Evolutionary conservation across 768 basidiomycete species (phyloP), one percentile per base, ranked within the genome.

Genomic region (Psilocybe subaeruginosa): DNA sequence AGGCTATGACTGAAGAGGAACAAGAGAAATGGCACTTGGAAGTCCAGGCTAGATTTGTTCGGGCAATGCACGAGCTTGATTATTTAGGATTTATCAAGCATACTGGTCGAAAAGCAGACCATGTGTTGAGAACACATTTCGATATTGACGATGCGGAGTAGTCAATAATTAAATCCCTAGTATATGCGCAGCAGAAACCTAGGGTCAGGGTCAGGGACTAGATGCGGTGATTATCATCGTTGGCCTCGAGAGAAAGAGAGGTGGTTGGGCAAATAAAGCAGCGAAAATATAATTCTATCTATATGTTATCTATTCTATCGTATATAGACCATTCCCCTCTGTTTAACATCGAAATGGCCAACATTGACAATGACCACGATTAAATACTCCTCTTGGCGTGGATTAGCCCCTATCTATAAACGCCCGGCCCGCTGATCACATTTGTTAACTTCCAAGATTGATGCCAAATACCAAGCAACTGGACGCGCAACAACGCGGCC

Each of bases 41-140:
- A 62, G 81, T 87, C 14, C 92, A 93, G 68, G 91, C 89, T 45
- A 79, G 92, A 17, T 95, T 94, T 70, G 82, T 93, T 54, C 84
- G 90, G 16, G 86, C 91, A 9, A 68, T 94, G 70, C 93, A 95
- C 61, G 92, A 93, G 67, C 80, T 95, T 43, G 92, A 94, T 68
- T 88, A 86, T 67, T 73, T 93, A 37, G 93, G 93, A 7, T 84
- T 94, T 68, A 76, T 93, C 69, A 91, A 90, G 69, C 91, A 91
- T 63, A 92, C 90, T 0, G 85, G 88, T 47, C 79, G 91, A 56
- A 93, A 91, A 73, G 82, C 80, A 7, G 93, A 93, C 67, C 92
- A 92, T 75, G 85, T 94, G 50, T 68, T 87, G 65, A 78, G 87
- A 67, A 87, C 87, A 0, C 79, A 88, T 3, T 90, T 87, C 64